These are phyloP conservation scores for Alternaria sp. DNA, from an alignment of 2,329 filamentous ascomycete genomes.

Conservation along the genomic window DNA sequence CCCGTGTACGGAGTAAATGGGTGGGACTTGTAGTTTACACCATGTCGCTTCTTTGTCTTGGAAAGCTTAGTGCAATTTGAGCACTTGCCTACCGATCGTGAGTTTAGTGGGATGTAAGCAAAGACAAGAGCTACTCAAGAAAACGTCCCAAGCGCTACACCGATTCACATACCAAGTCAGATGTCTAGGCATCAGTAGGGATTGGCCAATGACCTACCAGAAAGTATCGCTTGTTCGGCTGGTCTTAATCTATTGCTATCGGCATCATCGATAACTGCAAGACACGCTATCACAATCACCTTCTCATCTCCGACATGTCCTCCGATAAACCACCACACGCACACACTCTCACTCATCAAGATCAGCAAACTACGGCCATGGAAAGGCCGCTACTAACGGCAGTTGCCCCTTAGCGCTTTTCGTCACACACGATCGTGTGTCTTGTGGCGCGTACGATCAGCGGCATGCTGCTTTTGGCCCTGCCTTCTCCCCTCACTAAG, in stretches of 20 bases:
- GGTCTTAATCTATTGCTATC: neutral
- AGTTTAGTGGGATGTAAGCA: conserved; percentile 3
- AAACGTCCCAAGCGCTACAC: neutral
- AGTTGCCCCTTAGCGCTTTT: conserved; percentile 1
- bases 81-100: neutral
- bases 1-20: neutral
- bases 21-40: conserved; percentile 1
- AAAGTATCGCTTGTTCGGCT: neutral
- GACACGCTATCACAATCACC: neutral
- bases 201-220: neutral
- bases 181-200: neutral
- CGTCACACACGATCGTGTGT: neutral
- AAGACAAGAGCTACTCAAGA: neutral
- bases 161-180: neutral
- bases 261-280: conserved; percentile 4
- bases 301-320: neutral
- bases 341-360: conserved; percentile 5
- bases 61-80: neutral
- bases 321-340: conserved; percentile 6
- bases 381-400: conserved; percentile 3
- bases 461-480: conserved; percentile 9
- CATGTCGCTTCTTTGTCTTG: neutral
- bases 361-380: conserved; percentile 6
- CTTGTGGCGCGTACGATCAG: conserved; percentile 6
- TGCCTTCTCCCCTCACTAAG: conserved; percentile 3